Conservation (phyloP, 139 green algal genomes). For the Eudorina sp. region DNA sequence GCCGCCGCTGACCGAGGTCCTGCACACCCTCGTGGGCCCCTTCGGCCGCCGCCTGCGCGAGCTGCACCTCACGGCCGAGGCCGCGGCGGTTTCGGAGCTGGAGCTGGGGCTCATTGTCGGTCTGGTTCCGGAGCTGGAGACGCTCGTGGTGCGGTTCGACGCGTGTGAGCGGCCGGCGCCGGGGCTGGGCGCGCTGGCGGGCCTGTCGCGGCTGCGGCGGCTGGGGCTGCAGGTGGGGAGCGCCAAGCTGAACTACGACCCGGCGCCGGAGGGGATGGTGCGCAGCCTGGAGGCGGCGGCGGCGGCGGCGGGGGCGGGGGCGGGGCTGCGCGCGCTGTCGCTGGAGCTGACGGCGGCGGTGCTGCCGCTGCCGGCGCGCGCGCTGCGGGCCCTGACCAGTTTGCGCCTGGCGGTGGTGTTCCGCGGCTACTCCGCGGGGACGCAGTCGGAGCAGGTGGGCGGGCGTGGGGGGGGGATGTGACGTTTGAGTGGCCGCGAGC, state of each 20-base stretch:
- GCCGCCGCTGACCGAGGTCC: not conserved
- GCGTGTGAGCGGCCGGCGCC: constrained; percentile 3
- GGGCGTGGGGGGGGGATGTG: not conserved
- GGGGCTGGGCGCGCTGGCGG: not conserved
- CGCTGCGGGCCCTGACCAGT: not conserved
- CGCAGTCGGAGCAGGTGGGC: constrained; percentile 21
- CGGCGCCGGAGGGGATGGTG: not conserved
- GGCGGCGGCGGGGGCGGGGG: too few species aligned
- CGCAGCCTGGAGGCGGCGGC: not conserved
- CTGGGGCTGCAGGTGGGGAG: not conserved
- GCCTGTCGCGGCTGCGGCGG: not conserved
- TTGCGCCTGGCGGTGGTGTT: constrained; percentile 33
- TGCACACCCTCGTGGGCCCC: not conserved
- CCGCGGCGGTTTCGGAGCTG: constrained; percentile 6
- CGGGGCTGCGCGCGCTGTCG: not conserved
- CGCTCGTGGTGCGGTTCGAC: constrained; percentile 18
- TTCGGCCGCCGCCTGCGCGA: not conserved
- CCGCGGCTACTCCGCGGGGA: constrained; percentile 9
- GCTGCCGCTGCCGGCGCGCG: constrained; percentile 14
- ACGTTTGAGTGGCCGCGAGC: too few species aligned
- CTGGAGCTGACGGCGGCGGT: constrained; percentile 3
- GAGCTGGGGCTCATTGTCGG: not conserved
- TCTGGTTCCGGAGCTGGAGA: not conserved
- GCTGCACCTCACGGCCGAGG: not conserved
- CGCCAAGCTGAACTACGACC: constrained; percentile 33